Evolutionary conservation across 768 basidiomycete genomes (phyloP).

Genomic region (Thelephora ganbajun): DNA sequence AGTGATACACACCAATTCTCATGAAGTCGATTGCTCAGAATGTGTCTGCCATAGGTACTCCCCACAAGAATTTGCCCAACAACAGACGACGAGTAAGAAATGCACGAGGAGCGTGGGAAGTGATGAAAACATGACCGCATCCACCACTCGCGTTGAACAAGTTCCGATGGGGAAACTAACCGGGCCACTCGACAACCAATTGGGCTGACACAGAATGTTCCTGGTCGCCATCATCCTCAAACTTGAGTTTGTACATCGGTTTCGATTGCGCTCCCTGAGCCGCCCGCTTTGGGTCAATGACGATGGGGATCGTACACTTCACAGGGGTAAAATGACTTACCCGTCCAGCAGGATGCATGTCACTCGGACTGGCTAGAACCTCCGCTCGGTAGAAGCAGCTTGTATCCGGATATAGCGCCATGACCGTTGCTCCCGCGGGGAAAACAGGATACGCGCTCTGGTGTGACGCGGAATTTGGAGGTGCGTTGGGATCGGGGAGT

Average conservation of each 20-base stretch:
- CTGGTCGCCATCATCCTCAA: constrained; percentile 82
- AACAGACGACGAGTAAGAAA: no score
- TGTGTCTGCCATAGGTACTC: no score
- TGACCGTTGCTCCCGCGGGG: constrained; percentile 53
- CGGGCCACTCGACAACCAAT: constrained; percentile 75
- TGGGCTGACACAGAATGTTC: constrained; percentile 65
- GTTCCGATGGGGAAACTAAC: constrained; percentile 8
- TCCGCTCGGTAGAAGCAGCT: constrained; percentile 86
- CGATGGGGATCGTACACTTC: constrained; percentile 4
- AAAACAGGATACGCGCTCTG: constrained; percentile 62
- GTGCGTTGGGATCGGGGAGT: constrained; percentile 58
- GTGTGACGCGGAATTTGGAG: constrained; percentile 44
- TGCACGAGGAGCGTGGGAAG: no score
- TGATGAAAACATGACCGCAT: no score
- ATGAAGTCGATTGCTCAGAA: neutral
- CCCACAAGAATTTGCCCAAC: no score
- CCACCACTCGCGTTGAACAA: no score
- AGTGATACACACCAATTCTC: no score
- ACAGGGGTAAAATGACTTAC: constrained; percentile 17
- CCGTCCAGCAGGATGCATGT: constrained; percentile 21
- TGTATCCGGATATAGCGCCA: constrained; percentile 85
- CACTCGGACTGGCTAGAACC: constrained; percentile 55
- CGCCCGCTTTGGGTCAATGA: constrained; percentile 25
- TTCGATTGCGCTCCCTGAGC: constrained; percentile 12
- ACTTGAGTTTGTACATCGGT: constrained; percentile 64